Conservation (phyloP, 2,329 filamentous ascomycete genomes). For the Emmonsiellopsis sp. region DNA sequence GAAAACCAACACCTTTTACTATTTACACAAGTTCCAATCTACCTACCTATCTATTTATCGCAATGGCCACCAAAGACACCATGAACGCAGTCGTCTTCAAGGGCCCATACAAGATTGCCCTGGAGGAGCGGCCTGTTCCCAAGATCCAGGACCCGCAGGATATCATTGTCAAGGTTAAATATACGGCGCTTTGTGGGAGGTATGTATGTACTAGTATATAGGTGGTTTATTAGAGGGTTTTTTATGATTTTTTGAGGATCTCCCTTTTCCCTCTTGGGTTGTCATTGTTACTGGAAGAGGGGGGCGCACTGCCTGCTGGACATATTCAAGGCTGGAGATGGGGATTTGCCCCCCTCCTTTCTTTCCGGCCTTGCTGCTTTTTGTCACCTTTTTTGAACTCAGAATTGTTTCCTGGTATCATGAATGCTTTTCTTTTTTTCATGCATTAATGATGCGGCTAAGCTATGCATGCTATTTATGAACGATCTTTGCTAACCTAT, state of each 20-base stretch:
- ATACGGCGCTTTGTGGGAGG: conserved; percentile 83
- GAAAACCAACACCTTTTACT: too few relatives aligned
- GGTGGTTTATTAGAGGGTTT: not conserved
- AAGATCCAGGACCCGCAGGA: conserved; percentile 62
- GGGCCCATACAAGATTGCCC: conserved; percentile 61
- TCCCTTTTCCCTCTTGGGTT: not conserved
- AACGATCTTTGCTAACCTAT: not conserved
- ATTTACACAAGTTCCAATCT: too few relatives aligned
- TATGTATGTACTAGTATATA: conserved; percentile 43
- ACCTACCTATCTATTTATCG: not conserved
- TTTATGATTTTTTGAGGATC: not conserved
- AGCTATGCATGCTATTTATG: too few relatives aligned
- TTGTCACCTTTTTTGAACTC: not conserved
- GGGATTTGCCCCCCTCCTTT: not conserved
- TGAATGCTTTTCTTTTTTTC: too few relatives aligned
- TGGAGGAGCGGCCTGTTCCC: conserved; percentile 74
- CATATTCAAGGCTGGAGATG: too few relatives aligned
- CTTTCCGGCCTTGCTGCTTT: not conserved
- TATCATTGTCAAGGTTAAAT: conserved; percentile 72
- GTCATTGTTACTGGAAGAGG: too few relatives aligned
- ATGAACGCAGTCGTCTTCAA: conserved; percentile 92
- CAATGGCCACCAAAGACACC: conserved; percentile 35
- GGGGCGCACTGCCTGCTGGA: too few relatives aligned
- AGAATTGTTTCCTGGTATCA: too few relatives aligned
- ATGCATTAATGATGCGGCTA: too few relatives aligned